Percentiles rank a stretch among this genome's conserved stretches.
Evolutionary conservation across 352 stramenopile species (phyloP).

Genomic region (Phytophthora europaea): DNA sequence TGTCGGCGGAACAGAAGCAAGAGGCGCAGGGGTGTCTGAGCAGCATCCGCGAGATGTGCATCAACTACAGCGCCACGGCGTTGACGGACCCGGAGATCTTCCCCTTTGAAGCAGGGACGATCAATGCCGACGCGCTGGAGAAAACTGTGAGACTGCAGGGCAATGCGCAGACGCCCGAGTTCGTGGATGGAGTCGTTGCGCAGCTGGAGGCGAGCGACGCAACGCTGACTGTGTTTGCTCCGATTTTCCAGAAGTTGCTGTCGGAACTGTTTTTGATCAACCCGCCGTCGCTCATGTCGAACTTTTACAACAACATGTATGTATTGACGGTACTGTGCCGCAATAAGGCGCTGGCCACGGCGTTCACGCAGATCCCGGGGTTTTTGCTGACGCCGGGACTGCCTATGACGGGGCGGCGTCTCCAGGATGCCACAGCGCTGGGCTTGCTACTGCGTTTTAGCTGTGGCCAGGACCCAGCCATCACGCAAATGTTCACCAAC

Average conservation of each 20-base stretch:
- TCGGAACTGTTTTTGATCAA: conserved; percentile 85
- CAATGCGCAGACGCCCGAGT: conserved; percentile 66
- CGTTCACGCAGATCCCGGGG: conserved; percentile 75
- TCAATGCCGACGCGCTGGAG: conserved; percentile 77
- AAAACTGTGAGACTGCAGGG: conserved; percentile 71
- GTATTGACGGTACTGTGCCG: conserved; percentile 70
- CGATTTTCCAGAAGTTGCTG: conserved; percentile 86
- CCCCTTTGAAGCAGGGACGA: conserved; percentile 69
- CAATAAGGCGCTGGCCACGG: conserved; percentile 70
- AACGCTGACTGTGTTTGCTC: conserved; percentile 68
- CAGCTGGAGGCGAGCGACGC: conserved; percentile 61
- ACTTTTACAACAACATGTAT: conserved; percentile 84
- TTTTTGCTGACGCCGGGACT: conserved; percentile 71
- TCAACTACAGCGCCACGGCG: conserved; percentile 89
- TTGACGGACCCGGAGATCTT: conserved; percentile 91
- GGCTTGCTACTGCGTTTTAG: conserved; percentile 83
- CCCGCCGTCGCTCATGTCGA: conserved; percentile 78
- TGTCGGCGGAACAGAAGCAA: conserved; percentile 59
- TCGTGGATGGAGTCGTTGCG: conserved; percentile 59
- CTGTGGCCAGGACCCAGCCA: conserved; percentile 70
- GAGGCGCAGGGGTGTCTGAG: conserved; percentile 59
- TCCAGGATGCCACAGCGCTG: conserved; percentile 85
- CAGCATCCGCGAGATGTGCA: conserved; percentile 78
- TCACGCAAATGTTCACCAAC: conserved; percentile 87
- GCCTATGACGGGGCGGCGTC: conserved; percentile 68